Evolutionary conservation across 1,139 yeast species (phyloP).

Genomic region (Suhomyces bolitotheri): DNA sequence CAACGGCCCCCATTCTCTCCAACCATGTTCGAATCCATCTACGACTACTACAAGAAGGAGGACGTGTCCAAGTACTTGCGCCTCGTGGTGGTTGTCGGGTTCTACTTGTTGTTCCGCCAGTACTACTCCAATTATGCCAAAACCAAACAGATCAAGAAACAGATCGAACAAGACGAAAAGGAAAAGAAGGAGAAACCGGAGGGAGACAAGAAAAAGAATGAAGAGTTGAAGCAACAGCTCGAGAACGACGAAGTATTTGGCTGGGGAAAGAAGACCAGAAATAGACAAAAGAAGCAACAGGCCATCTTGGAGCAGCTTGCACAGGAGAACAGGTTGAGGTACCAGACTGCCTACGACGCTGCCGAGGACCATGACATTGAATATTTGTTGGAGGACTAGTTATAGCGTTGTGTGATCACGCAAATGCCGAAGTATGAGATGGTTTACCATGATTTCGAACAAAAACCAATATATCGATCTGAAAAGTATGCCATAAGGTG

Average conservation of each 20-base stretch:
- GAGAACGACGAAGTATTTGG: slow-evolving; percentile 58
- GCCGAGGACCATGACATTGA: slow-evolving; percentile 69
- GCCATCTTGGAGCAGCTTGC: slow-evolving; percentile 50
- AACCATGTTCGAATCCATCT: slow-evolving; percentile 36
- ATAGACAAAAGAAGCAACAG: slow-evolving; percentile 54
- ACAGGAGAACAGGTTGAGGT: slow-evolving; percentile 43
- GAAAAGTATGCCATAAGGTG: no score
- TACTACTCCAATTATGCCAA: slow-evolving; percentile 46
- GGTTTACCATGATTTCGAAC: no score
- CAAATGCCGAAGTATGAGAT: no score
- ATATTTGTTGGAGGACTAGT: slow-evolving; percentile 58
- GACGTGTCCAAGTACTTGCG: slow-evolving; percentile 41
- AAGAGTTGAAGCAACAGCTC: slow-evolving; percentile 32
- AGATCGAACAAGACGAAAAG: slow-evolving; percentile 49
- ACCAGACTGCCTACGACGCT: slow-evolving; percentile 50
- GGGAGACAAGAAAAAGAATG: slow-evolving; percentile 31
- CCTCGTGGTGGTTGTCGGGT: slow-evolving; percentile 35
- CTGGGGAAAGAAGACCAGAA: slow-evolving; percentile 77
- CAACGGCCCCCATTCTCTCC: no score
- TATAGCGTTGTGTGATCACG: background rate
- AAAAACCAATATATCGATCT: background rate
- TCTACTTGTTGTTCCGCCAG: slow-evolving; percentile 38
- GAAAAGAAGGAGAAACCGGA: slow-evolving; percentile 39
- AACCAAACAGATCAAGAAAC: slow-evolving; percentile 51
- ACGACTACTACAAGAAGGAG: slow-evolving; percentile 38